Evolutionary conservation across 2,329 filamentous ascomycete species (phyloP).

Genomic region (Clonostachys rosea): DNA sequence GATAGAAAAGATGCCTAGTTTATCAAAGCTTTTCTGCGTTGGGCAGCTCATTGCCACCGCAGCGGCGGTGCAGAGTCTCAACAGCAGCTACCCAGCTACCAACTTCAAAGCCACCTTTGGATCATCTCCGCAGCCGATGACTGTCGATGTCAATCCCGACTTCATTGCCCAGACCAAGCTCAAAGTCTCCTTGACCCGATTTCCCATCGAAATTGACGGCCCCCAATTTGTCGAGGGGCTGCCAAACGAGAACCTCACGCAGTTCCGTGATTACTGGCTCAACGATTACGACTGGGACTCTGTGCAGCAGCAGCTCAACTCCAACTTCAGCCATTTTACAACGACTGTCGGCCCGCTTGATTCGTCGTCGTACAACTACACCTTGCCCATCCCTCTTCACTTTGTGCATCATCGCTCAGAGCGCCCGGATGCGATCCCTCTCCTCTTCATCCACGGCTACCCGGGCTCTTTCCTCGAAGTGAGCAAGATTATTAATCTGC

Average conservation of each 20-base stretch:
- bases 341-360: background rate
- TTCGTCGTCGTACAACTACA: background rate
- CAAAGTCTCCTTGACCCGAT: background rate
- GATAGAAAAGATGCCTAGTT: too few species aligned
- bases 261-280: background rate
- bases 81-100: too few species aligned
- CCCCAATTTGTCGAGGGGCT: background rate
- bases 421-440: conserved; percentile 23
- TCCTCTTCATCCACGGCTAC: conserved; percentile 37
- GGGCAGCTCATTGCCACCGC: too few species aligned
- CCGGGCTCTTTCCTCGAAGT: conserved; percentile 33
- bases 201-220: background rate
- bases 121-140: background rate
- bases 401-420: conserved; percentile 2
- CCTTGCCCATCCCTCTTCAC: background rate
- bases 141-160: background rate
- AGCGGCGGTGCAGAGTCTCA: too few species aligned
- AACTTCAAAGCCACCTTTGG: background rate
- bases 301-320: background rate
- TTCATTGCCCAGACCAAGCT: conserved; percentile 1
- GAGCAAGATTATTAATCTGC: conserved; percentile 20
- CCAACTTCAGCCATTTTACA: background rate
- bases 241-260: background rate
- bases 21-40: too few species aligned
- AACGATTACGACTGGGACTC: conserved; percentile 1